These are phyloP conservation scores for Volutella citrinella DNA, from an alignment of 2,329 filamentous ascomycete species.

Conservation along the genomic window DNA sequence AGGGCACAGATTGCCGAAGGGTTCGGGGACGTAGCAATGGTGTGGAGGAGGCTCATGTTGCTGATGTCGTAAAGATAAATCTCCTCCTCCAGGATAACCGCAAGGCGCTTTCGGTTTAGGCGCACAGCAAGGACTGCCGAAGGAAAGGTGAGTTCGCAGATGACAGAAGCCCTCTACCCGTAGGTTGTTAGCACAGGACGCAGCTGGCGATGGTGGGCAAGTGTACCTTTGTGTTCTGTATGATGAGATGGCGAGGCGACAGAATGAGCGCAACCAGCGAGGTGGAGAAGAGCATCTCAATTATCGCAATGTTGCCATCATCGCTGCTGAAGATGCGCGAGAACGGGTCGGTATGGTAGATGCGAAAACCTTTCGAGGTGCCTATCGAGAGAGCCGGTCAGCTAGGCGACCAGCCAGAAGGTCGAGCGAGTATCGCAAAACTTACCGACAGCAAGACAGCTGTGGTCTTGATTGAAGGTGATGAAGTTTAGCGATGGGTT, in stretches of 20 bases:
- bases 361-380: conserved; percentile 89
- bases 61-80: conserved; percentile 99
- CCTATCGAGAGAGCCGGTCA: conserved; percentile 46
- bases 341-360: conserved; percentile 96
- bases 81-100: conserved; percentile 90
- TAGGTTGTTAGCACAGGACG: neutral
- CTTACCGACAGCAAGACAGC: conserved; percentile 90
- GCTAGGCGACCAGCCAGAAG: conserved; percentile 8
- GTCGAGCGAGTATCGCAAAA: conserved; percentile 12
- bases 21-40: conserved; percentile 91
- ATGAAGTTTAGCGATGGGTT: conserved; percentile 88
- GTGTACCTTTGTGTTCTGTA: conserved; percentile 91
- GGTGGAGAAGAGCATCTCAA: conserved; percentile 99
- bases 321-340: conserved; percentile 92
- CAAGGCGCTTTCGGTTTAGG: conserved; percentile 88
- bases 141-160: conserved; percentile 97
- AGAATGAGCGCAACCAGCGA: conserved; percentile 92
- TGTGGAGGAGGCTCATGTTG: conserved; percentile 94
- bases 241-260: conserved; percentile 87
- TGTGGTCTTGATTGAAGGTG: conserved; percentile 99
- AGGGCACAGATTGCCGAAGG: conserved; percentile 87
- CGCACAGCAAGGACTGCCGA: conserved; percentile 94
- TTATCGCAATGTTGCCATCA: conserved; percentile 90
- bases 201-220: conserved; percentile 17
- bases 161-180: conserved; percentile 66